These are phyloP conservation scores for Avena sativa DNA, from an alignment of 176 grass and related monocot genomes.

Conservation along the genomic window DNA sequence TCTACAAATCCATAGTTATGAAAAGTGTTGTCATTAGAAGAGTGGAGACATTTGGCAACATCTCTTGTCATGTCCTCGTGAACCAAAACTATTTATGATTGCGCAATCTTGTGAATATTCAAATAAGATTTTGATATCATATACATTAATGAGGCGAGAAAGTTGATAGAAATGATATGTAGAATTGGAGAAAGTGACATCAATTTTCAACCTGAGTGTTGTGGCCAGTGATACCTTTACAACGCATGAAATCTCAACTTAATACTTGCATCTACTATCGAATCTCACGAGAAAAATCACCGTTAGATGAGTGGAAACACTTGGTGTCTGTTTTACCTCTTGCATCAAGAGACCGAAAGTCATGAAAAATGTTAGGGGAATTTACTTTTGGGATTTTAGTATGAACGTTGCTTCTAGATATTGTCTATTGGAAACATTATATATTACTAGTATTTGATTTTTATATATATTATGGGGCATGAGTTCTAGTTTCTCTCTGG, in stretches of 20 bases:
- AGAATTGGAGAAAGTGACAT: neutral
- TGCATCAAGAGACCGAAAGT: neutral
- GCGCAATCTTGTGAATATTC: neutral
- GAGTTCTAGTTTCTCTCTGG: too few relatives aligned
- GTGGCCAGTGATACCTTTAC: too few relatives aligned
- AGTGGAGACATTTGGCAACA: neutral
- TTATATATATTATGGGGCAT: neutral
- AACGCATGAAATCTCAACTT: too few relatives aligned
- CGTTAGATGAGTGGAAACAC: neutral
- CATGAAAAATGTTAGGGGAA: neutral
- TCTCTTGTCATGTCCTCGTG: neutral
- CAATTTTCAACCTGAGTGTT: neutral
- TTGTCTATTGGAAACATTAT: neutral
- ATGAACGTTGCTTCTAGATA: neutral
- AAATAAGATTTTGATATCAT: neutral
- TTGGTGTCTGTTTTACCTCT: neutral
- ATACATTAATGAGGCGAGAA: neutral
- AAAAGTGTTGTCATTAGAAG: neutral
- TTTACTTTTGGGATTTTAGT: too few relatives aligned
- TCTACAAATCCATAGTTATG: neutral
- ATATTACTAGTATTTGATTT: neutral
- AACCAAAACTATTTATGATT: neutral
- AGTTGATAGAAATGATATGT: neutral
- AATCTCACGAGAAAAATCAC: neutral
- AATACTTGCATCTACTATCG: too few relatives aligned